phyloP scores from a whole-genome alignment of 306 rosid genomes.

The Fragaria iinumae region DNA sequence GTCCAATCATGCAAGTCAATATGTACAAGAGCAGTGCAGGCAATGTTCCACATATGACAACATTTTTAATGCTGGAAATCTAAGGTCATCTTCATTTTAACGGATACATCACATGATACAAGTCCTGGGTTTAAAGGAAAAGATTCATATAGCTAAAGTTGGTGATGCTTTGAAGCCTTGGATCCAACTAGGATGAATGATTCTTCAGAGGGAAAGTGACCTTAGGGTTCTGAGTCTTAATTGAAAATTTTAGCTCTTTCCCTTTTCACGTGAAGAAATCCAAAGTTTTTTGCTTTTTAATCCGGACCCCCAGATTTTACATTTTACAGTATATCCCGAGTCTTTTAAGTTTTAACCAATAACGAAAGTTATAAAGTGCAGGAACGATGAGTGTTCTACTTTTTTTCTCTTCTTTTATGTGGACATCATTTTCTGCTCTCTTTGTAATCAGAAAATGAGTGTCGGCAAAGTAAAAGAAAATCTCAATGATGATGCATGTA shows the following conservation, averaged over 20 bases:
- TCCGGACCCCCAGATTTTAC: constrained; percentile 3
- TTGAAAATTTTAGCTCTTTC: not conserved
- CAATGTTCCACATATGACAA: constrained; percentile 6
- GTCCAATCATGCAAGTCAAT: not conserved
- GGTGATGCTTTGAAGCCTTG: constrained; percentile 5
- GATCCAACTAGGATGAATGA: not conserved
- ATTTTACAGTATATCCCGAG: not conserved
- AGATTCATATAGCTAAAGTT: not conserved
- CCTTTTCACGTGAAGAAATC: not conserved
- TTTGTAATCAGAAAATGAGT: not conserved
- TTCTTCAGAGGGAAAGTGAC: constrained; percentile 7
- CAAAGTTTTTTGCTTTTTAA: not conserved
- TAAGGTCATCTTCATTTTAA: not conserved
- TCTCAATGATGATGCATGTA: not conserved
- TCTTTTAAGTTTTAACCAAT: constrained; percentile 5
- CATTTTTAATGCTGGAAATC: not conserved
- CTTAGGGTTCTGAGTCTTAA: not conserved
- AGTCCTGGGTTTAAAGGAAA: not conserved
- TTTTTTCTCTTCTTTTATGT: not conserved
- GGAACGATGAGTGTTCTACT: not conserved
- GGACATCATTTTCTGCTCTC: constrained; percentile 6
- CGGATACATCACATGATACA: not conserved
- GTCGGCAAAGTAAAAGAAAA: constrained; percentile 1
- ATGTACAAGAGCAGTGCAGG: not conserved
- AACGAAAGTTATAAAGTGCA: not conserved